Evolutionary conservation across 140 eudicot genomes (phyloP).

Genomic region (Cichorium intybus): DNA sequence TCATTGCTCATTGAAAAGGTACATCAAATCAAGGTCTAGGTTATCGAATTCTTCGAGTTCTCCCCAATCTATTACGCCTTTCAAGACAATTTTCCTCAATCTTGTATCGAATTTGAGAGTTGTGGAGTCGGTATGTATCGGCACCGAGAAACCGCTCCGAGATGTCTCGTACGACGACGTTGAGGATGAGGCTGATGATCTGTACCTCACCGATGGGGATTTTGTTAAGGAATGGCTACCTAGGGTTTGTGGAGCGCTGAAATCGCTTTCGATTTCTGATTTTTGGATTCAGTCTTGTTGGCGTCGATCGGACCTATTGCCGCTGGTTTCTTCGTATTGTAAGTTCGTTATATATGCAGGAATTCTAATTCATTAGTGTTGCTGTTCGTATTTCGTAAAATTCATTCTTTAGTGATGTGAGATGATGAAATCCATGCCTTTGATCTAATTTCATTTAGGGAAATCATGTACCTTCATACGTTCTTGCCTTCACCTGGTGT

Average conservation of each 20-base stretch:
- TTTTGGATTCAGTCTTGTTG: conserved; percentile 60
- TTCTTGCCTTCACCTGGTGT: no score
- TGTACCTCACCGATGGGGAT: conserved; percentile 36
- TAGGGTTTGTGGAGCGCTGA: conserved; percentile 35
- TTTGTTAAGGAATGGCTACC: conserved; percentile 42
- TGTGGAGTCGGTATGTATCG: conserved; percentile 50
- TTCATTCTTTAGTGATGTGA: neutral
- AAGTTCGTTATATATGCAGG: conserved; percentile 17
- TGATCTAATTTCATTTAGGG: no score
- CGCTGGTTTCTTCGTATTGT: conserved; percentile 47
- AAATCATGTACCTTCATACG: no score
- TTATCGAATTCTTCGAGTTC: neutral
- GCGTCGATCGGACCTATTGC: conserved; percentile 38
- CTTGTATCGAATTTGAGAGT: conserved; percentile 18
- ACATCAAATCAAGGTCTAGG: conserved; percentile 10
- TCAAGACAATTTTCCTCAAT: conserved; percentile 38
- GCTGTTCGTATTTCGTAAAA: neutral
- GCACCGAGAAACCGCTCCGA: conserved; percentile 47
- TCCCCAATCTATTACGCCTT: conserved; percentile 39
- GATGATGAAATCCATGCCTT: neutral
- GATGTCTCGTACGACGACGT: conserved; percentile 33
- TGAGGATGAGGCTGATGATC: conserved; percentile 53
- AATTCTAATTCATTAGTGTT: neutral
- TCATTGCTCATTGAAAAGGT: conserved; percentile 15
- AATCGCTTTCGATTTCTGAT: conserved; percentile 37